Percentiles rank a stretch among this genome's conserved stretches.
Conservation (phyloP, 805 yeast genomes). For the Teunomyces barrocoloradensis region DNA sequence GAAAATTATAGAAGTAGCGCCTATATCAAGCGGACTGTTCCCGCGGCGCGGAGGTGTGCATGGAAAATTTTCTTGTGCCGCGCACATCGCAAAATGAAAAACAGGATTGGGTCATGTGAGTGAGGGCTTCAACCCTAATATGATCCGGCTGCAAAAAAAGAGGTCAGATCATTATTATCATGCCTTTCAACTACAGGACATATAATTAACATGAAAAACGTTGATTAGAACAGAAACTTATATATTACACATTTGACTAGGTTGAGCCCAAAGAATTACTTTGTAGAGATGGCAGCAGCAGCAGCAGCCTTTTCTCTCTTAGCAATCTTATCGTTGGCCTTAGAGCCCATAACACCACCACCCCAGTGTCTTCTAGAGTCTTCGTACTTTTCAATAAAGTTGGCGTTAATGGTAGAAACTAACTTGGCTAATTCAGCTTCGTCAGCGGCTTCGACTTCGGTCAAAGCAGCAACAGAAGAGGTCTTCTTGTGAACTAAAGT, state of each 20-base stretch:
- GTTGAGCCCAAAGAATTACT: slow-evolving; percentile 1
- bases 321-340: slow-evolving; percentile 81
- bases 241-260: slow-evolving; percentile 1
- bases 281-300: slow-evolving; percentile 21
- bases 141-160: neutral
- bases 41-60: slow-evolving; percentile 3
- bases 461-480: slow-evolving; percentile 94
- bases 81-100: neutral
- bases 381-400: slow-evolving; percentile 92
- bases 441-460: slow-evolving; percentile 93
- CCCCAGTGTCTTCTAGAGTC: slow-evolving; percentile 99
- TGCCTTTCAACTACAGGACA: too few relatives aligned
- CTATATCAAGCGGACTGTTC: slow-evolving; percentile 1
- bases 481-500: slow-evolving; percentile 91
- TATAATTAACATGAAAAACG: slow-evolving; percentile 1
- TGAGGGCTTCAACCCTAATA: neutral
- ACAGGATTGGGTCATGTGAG: neutral
- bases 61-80: slow-evolving; percentile 2
- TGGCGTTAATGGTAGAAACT: slow-evolving; percentile 87
- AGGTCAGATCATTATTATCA: too few relatives aligned
- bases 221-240: slow-evolving; percentile 1
- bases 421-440: slow-evolving; percentile 92
- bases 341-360: slow-evolving; percentile 97
- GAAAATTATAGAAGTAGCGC: neutral
- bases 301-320: slow-evolving; percentile 65